phyloP scores from a whole-genome alignment of 805 yeast genomes.

The Zygosaccharomyces kombuchaensis region DNA sequence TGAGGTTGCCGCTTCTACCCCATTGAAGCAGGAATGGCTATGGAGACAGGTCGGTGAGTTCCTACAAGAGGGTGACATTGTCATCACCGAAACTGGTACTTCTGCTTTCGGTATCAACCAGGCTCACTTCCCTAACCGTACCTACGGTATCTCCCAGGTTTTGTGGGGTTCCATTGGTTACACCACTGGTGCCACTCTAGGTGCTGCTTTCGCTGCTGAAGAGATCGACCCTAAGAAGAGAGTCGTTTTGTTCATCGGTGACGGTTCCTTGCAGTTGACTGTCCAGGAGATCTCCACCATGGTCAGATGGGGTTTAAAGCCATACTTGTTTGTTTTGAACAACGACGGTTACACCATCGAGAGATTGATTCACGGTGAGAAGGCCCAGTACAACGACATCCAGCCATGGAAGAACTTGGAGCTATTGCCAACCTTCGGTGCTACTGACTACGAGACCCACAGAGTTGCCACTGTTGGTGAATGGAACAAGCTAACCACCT shows the following conservation, averaged over 20 bases:
- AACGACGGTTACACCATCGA: conserved; percentile 75
- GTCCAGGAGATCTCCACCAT: conserved; percentile 70
- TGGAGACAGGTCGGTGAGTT: conserved; percentile 63
- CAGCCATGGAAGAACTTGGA: conserved; percentile 65
- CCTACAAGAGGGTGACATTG: conserved; percentile 62
- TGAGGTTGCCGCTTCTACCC: conserved; percentile 42
- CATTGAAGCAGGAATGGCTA: conserved; percentile 60
- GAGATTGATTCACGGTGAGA: conserved; percentile 66
- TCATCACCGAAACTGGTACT: conserved; percentile 71
- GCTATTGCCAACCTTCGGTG: conserved; percentile 48
- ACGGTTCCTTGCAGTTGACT: conserved; percentile 71
- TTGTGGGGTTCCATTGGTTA: conserved; percentile 75
- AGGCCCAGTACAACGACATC: conserved; percentile 60
- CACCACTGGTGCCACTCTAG: conserved; percentile 62
- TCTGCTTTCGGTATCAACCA: conserved; percentile 69
- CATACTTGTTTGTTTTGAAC: conserved; percentile 65
- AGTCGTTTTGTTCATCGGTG: conserved; percentile 67
- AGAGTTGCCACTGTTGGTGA: conserved; percentile 56
- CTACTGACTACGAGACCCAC: conserved; percentile 49
- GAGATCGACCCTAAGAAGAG: conserved; percentile 58
- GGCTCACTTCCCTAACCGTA: conserved; percentile 57
- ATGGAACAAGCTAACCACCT: conserved; percentile 46
- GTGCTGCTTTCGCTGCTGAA: conserved; percentile 65
- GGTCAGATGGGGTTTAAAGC: conserved; percentile 61
- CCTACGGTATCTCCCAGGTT: conserved; percentile 67